phyloP scores from a whole-genome alignment of 2,329 filamentous ascomycete species.

The Fusarium siculi region DNA sequence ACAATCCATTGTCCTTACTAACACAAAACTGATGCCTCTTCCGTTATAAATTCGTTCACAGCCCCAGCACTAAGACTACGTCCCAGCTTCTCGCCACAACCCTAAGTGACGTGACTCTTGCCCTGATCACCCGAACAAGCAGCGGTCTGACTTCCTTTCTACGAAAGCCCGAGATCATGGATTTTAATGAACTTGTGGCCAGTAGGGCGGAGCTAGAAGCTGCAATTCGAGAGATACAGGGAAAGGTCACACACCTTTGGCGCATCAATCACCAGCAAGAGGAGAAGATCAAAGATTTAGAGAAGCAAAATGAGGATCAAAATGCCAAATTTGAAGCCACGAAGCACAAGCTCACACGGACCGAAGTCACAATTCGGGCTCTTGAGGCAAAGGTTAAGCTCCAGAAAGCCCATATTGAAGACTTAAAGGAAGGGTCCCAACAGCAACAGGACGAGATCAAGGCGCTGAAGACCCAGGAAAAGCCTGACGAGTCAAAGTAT shows the following conservation, averaged over 20 bases:
- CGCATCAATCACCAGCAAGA: not conserved
- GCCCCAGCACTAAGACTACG: not conserved
- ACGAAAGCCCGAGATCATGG: not conserved
- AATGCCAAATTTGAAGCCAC: no score
- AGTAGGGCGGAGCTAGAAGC: not conserved
- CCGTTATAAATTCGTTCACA: not conserved
- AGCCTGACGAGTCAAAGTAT: fast-evolving
- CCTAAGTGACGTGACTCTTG: not conserved
- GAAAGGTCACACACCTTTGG: not conserved
- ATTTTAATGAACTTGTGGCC: not conserved
- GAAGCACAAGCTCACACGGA: not conserved
- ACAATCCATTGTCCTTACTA: not conserved
- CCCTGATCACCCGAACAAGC: no score
- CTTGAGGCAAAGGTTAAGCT: not conserved
- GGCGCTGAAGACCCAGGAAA: not conserved
- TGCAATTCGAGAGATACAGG: not conserved
- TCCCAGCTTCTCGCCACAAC: not conserved
- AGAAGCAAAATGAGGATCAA: no score
- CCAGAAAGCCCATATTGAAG: not conserved
- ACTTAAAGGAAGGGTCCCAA: not conserved
- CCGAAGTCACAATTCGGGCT: fast-evolving
- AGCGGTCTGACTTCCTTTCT: fast-evolving
- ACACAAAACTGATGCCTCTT: fast-evolving
- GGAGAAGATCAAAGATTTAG: not conserved
- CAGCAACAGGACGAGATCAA: not conserved